A percentile compares a stretch with the other conserved stretches of the same genome.
phyloP scores from a whole-genome alignment of 1,284 basidiomycete species.

The Cutaneotrichosporon sp. region DNA sequence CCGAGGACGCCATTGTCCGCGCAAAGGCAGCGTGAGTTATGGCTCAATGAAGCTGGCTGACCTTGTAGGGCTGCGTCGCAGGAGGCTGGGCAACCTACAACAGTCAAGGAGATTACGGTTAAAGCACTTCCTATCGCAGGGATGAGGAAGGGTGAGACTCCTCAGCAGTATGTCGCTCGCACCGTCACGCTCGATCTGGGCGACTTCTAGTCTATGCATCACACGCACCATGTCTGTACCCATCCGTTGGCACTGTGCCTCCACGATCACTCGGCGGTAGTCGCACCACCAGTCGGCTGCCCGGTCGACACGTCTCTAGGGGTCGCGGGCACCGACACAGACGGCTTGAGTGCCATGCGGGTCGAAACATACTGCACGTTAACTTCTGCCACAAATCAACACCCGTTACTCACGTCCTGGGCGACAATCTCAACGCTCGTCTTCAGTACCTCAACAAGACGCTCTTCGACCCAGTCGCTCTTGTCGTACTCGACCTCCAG shows the following conservation, averaged over 20 bases:
- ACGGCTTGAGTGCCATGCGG: conserved; percentile 51
- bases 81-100: conserved; percentile 17
- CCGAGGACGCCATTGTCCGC: conserved; percentile 45
- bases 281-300: not conserved
- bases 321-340: conserved; percentile 8
- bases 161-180: conserved; percentile 50
- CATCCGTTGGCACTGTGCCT: not conserved
- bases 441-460: conserved; percentile 77
- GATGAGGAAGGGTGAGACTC: conserved; percentile 46
- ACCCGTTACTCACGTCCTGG: conserved; percentile 61
- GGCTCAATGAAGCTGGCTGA: conserved; percentile 1
- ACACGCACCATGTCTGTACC: not conserved
- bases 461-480: conserved; percentile 93
- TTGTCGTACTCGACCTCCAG: conserved; percentile 77
- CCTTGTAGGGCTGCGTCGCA: conserved; percentile 11
- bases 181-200: conserved; percentile 54
- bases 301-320: conserved; percentile 1
- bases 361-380: conserved; percentile 47
- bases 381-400: not conserved
- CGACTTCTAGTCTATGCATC: conserved; percentile 45
- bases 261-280: not conserved
- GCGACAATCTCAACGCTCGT: conserved; percentile 80
- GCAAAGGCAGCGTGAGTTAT: conserved; percentile 17
- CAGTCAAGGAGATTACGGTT: conserved; percentile 11
- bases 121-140: conserved; percentile 30